phyloP scores from a whole-genome alignment of 2,329 filamentous ascomycete genomes.

The Microsporum canis region DNA sequence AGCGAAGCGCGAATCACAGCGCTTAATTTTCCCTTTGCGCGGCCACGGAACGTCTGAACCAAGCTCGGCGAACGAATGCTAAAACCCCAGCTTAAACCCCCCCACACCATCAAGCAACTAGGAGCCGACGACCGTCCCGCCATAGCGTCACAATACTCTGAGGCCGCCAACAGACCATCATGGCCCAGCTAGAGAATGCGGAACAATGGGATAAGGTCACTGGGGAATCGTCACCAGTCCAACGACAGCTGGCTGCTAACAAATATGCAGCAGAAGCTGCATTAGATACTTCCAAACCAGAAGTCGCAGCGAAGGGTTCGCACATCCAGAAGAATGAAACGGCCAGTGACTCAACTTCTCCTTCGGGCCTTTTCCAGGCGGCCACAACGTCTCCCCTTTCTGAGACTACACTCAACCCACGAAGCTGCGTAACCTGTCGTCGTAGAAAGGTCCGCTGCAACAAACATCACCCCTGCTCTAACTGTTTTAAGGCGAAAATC shows the following conservation, averaged over 20 bases:
- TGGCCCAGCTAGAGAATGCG: neutral
- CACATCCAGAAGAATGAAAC: neutral
- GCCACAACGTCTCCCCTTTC: neutral
- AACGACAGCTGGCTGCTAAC: neutral
- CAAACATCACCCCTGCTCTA: slow-evolving; percentile 38
- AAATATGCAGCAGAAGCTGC: neutral
- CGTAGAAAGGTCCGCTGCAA: slow-evolving; percentile 40
- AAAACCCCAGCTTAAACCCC: neutral
- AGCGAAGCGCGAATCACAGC: slow-evolving; percentile 2
- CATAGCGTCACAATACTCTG: neutral
- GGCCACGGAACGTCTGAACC: neutral
- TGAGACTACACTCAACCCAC: slow-evolving; percentile 22
- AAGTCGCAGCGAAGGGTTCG: neutral
- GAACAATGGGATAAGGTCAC: neutral
- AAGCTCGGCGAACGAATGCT: neutral
- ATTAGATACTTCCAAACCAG: neutral
- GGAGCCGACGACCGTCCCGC: neutral
- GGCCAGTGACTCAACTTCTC: neutral
- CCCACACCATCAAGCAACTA: neutral
- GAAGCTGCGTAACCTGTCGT: slow-evolving; percentile 39
- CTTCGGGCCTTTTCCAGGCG: neutral
- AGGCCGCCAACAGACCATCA: neutral
- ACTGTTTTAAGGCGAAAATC: slow-evolving; percentile 40
- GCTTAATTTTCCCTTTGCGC: neutral
- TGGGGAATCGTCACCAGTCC: neutral